Base-by-base conservation (phyloP, 352 stramenopile species). In the Phytophthora capsici region DNA sequence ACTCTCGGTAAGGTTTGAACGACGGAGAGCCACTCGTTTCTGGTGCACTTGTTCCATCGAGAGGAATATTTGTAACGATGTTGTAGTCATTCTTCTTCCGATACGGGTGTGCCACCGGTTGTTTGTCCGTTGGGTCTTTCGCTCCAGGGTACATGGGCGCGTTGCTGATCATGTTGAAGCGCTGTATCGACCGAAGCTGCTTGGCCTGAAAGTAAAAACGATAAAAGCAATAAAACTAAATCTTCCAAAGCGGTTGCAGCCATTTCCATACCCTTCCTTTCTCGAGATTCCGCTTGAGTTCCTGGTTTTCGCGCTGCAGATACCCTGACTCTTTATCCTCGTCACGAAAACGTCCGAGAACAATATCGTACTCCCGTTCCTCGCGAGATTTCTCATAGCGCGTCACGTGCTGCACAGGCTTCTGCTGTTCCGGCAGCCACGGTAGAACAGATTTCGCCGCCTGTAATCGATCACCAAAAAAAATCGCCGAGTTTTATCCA, bases 161-260 rank as follows among this genome's bases (percentile, higher is more conserved):
- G 56, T 93, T 85, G 58, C 77, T 89, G 66, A 91, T 87, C 57
- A 90, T 47, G 57, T 91, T 66, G 68, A 89, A 88, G 32, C 77
- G 84, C 59, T 89, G 80, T 2, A 87, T 63, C 23, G 70, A 80
- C 23, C 79, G 74, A 8, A 90, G 71, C 32, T 93, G 82, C 25
- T 84, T 87, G 8, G 73, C 78, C 84, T 92, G 50, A 4, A 20
- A 6, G 16, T 20, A 40, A 59, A 23, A 50, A 26, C 17, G 32
- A 38, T 12, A 32, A 51, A 44, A 49, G 8, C 34, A 45, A 7
- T 25, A 25, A 13, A 43, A 16, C 37, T 25, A 41, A 50, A 64
- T 64, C 4, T 64, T 32, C 32, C 44, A 14, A 37, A 23, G 7
- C 16, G 17, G 23, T 34, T 10, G n/a, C 25, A 43, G 32, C 13